Evolutionary conservation across 2,329 filamentous ascomycete genomes (phyloP).

Genomic region (Cladosporium sp.): DNA sequence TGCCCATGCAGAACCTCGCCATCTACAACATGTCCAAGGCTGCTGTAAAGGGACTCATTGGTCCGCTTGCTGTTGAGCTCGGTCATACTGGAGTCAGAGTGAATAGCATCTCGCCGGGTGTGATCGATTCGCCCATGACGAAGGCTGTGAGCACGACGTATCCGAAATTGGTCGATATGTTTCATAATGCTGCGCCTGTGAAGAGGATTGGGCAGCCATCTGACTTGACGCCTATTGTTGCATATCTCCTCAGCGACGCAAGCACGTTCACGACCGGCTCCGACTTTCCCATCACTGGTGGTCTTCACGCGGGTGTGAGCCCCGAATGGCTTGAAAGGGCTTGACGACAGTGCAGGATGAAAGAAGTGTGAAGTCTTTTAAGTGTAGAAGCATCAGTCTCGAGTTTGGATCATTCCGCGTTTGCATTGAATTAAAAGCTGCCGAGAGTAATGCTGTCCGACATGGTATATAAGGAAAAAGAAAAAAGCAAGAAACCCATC

Average conservation of each 20-base stretch:
- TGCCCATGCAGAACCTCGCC: slow-evolving; percentile 29
- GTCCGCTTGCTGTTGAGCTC: slow-evolving; percentile 21
- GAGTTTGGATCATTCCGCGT: no score
- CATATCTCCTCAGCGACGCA: slow-evolving; percentile 15
- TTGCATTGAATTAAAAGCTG: no score
- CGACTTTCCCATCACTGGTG: slow-evolving; percentile 15
- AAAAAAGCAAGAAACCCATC: no score
- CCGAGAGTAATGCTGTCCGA: no score
- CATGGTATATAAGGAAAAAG: no score
- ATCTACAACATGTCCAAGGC: slow-evolving; percentile 31
- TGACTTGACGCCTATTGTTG: slow-evolving; percentile 14
- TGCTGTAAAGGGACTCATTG: slow-evolving; percentile 24
- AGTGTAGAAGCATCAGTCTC: no score
- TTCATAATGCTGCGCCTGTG: slow-evolving; percentile 13
- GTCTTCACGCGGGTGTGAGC: slow-evolving; percentile 13
- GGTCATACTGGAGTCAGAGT: slow-evolving; percentile 21
- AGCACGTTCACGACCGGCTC: slow-evolving; percentile 14
- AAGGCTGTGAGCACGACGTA: slow-evolving; percentile 5
- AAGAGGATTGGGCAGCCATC: slow-evolving; percentile 13
- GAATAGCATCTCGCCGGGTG: slow-evolving; percentile 22
- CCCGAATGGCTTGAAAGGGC: slow-evolving; percentile 7
- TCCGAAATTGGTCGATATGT: slow-evolving; percentile 14
- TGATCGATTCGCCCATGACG: slow-evolving; percentile 21
- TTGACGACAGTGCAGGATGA: neutral
- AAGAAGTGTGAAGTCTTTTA: neutral